Evolutionary conservation across 116 monocot genomes (phyloP).

Genomic region (Thalassia testudinum): DNA sequence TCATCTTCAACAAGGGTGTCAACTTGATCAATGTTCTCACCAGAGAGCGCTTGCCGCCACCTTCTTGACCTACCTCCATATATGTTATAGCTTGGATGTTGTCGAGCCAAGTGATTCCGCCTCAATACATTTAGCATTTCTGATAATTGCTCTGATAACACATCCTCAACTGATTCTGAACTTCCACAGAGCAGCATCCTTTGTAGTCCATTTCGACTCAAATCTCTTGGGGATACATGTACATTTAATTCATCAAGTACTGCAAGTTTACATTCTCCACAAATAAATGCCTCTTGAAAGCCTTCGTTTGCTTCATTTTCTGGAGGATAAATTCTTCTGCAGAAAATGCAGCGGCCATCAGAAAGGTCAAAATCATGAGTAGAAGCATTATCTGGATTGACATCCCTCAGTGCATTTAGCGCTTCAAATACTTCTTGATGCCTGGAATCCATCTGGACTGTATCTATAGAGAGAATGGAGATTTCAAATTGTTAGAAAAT

Average conservation of each 20-base stretch:
- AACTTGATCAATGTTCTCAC: constrained; percentile 29
- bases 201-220: constrained; percentile 1
- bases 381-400: no score
- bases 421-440: no score
- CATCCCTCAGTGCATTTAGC: no score
- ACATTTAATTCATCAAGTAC: constrained; percentile 17
- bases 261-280: constrained; percentile 22
- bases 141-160: constrained; percentile 27
- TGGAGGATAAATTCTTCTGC: constrained; percentile 15
- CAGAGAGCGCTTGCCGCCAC: constrained; percentile 28
- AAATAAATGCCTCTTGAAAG: constrained; percentile 21
- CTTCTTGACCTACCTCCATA: constrained; percentile 9
- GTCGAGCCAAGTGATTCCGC: constrained; percentile 28
- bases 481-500: no score
- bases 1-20: constrained; percentile 70
- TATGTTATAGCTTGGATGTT: constrained; percentile 6
- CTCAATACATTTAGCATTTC: constrained; percentile 37
- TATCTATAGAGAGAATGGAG: no score
- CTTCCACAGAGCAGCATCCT: constrained; percentile 3
- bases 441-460: no score
- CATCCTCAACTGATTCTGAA: constrained; percentile 29
- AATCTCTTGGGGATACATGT: constrained; percentile 8
- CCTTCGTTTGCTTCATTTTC: constrained; percentile 14
- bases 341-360: constrained; percentile 15
- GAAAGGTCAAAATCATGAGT: not conserved